Conservation (phyloP, 2,329 filamentous ascomycete genomes). For the Nemania sp. region DNA sequence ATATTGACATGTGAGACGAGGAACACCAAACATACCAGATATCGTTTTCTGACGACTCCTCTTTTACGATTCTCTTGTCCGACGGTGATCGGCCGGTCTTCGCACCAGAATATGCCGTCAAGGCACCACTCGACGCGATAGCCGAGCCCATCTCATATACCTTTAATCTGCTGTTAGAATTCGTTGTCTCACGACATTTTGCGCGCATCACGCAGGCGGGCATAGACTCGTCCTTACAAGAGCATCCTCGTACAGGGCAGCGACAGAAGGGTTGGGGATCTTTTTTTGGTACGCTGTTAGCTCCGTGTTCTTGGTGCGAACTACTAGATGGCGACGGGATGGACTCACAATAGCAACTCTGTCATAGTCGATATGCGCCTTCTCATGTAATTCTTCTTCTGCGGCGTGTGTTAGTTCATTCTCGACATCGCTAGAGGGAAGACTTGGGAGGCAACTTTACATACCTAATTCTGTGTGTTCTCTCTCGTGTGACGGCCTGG, state of each 20-base stretch:
- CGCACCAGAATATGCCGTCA: slow-evolving; percentile 96
- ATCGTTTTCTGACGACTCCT: slow-evolving; percentile 83
- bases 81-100: slow-evolving; percentile 97
- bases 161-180: slow-evolving; percentile 34
- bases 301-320: slow-evolving; percentile 11
- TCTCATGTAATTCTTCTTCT: slow-evolving; percentile 95
- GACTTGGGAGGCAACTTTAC: slow-evolving; percentile 23
- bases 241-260: slow-evolving; percentile 97
- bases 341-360: slow-evolving; percentile 89
- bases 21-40: slow-evolving; percentile 67
- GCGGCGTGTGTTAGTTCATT: slow-evolving; percentile 30
- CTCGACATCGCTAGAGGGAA: slow-evolving; percentile 1
- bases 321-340: not conserved
- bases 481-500: slow-evolving; percentile 67
- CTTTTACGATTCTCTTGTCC: slow-evolving; percentile 97
- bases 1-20: not conserved
- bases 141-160: slow-evolving; percentile 94
- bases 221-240: slow-evolving; percentile 59
- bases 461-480: slow-evolving; percentile 90
- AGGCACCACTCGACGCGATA: slow-evolving; percentile 91
- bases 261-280: slow-evolving; percentile 91
- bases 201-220: slow-evolving; percentile 5
- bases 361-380: slow-evolving; percentile 98
- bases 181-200: slow-evolving; percentile 5
- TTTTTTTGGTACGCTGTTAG: slow-evolving; percentile 40